Conservation (phyloP, 225 moss, liverwort and hornwort genomes). For the Bryoerythrophyllum caledonicum region DNA sequence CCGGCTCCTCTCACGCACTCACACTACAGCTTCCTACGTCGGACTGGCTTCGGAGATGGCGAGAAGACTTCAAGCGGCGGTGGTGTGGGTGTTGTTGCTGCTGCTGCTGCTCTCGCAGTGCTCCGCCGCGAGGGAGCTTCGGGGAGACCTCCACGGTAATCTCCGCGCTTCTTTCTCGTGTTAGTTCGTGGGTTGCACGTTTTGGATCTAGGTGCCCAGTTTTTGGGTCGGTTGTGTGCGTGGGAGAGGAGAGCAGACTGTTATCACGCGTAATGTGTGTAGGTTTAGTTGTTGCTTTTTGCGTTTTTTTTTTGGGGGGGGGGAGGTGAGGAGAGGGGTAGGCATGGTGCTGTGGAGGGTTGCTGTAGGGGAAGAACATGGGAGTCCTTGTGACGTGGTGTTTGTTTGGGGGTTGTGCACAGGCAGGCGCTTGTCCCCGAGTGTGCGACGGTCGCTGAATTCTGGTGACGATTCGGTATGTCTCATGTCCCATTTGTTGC, state of each 20-base stretch:
- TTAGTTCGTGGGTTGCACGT: too few species aligned
- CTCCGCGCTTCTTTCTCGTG: neutral
- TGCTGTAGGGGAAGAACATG: too few species aligned
- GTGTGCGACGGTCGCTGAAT: neutral
- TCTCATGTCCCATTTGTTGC: neutral
- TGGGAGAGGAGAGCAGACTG: too few species aligned
- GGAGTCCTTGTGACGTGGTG: too few species aligned
- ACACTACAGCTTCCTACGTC: too few species aligned
- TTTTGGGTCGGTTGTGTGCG: too few species aligned
- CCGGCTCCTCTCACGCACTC: too few species aligned
- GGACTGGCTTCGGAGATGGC: constrained; percentile 1
- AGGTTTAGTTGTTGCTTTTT: too few species aligned
- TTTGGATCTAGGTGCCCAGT: too few species aligned
- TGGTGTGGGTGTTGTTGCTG: neutral
- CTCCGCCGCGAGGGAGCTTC: neutral
- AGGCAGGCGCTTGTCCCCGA: neutral
- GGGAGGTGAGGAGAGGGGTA: too few species aligned
- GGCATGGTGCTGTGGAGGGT: neutral
- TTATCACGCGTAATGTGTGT: too few species aligned
- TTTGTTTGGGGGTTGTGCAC: neutral
- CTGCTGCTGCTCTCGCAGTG: constrained; percentile 23
- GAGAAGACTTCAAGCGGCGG: neutral
- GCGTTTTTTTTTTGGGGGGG: too few species aligned
- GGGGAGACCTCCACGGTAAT: constrained; percentile 8
- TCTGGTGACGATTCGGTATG: constrained; percentile 41